phyloP scores from a whole-genome alignment of 192 early-diverging fungal genomes.

The Coemansia nantahalensis region DNA sequence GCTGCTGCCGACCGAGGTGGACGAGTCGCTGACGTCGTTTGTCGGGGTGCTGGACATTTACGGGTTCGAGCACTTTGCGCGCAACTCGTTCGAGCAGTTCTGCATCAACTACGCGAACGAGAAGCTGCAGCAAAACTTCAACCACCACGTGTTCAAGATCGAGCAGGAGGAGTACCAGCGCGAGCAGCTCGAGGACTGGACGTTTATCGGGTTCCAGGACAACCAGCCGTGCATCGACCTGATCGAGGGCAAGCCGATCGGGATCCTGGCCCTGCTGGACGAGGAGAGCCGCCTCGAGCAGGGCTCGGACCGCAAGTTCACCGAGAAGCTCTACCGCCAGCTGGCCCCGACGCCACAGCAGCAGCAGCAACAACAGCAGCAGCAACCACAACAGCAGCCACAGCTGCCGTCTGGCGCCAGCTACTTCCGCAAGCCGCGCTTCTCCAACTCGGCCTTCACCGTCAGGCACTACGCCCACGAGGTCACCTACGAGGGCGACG shows the following conservation, averaged over 20 bases:
- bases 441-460: slow-evolving; percentile 86
- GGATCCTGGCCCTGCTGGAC: slow-evolving; percentile 91
- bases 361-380: background rate
- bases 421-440: slow-evolving; percentile 90
- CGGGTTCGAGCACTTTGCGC: slow-evolving; percentile 68
- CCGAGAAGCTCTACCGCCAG: slow-evolving; percentile 50
- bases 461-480: slow-evolving; percentile 94
- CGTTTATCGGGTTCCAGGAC: slow-evolving; percentile 97
- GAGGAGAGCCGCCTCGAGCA: slow-evolving; percentile 61
- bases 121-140: slow-evolving; percentile 73
- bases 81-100: slow-evolving; percentile 61
- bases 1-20: slow-evolving; percentile 56
- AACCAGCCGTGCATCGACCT: slow-evolving; percentile 98
- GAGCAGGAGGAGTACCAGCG: slow-evolving; percentile 80
- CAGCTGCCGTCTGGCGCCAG: slow-evolving; percentile 3
- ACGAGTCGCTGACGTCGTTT: slow-evolving; percentile 60
- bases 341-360: slow-evolving; percentile 12
- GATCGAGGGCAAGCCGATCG: slow-evolving; percentile 90
- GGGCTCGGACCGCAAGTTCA: slow-evolving; percentile 50
- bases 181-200: slow-evolving; percentile 90
- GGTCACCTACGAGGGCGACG: slow-evolving; percentile 93
- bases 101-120: slow-evolving; percentile 93
- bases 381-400: background rate
- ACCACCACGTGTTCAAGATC: slow-evolving; percentile 70
- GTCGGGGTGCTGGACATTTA: slow-evolving; percentile 87